A percentile compares a stretch with the other conserved stretches of the same genome.
Evolutionary conservation across 2,329 filamentous ascomycete species (phyloP).

Genomic region (Hypomyces perniciosus): DNA sequence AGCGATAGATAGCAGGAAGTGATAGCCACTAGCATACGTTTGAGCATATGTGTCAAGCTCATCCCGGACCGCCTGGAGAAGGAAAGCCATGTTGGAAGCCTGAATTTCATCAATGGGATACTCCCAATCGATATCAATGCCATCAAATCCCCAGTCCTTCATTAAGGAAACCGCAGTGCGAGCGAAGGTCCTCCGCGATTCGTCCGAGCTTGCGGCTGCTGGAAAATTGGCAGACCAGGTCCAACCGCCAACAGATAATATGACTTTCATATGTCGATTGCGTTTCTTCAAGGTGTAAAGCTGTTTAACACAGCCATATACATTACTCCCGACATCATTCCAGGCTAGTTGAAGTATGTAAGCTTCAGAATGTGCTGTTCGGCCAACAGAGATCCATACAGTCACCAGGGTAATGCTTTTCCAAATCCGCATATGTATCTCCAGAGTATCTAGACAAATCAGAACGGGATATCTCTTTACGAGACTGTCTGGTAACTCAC

Average conservation of each 20-base stretch:
- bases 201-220: conserved; percentile 55
- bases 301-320: conserved; percentile 77
- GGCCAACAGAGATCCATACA: conserved; percentile 33
- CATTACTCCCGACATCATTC: conserved; percentile 62
- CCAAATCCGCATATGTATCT: conserved; percentile 62
- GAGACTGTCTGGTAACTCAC: conserved; percentile 32
- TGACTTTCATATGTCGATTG: conserved; percentile 71
- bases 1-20: conserved; percentile 50
- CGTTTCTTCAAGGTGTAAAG: conserved; percentile 70
- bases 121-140: conserved; percentile 39
- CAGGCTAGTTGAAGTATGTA: conserved; percentile 33
- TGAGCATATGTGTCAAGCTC: conserved; percentile 45
- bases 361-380: neutral
- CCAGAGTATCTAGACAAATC: conserved; percentile 46
- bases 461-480: neutral
- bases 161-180: conserved; percentile 61
- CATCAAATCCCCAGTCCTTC: conserved; percentile 62
- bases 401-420: conserved; percentile 69
- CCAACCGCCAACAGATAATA: conserved; percentile 81
- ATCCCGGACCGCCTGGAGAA: conserved; percentile 38
- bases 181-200: conserved; percentile 62
- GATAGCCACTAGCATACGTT: conserved; percentile 38
- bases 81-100: conserved; percentile 38
- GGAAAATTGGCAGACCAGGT: conserved; percentile 76
- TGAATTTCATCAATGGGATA: conserved; percentile 32